Evolutionary conservation across 805 yeast species (phyloP).

Genomic region (Monosporozyma unispora): DNA sequence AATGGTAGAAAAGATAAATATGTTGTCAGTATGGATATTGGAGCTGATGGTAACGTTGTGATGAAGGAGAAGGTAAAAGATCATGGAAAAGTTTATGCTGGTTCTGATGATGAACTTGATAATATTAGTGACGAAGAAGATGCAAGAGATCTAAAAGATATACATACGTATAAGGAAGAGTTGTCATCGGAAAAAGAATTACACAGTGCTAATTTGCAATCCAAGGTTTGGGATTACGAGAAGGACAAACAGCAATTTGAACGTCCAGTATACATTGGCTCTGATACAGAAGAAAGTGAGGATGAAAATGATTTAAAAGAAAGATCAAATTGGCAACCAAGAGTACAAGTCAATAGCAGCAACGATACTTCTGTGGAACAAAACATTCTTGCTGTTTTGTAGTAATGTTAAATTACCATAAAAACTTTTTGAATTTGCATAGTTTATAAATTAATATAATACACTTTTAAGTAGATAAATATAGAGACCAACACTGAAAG

Average conservation of each 20-base stretch:
- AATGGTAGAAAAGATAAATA: conserved; percentile 61
- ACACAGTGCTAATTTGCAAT: conserved; percentile 21
- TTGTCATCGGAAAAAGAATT: conserved; percentile 12
- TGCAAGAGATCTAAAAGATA: conserved; percentile 22
- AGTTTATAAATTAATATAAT: background rate
- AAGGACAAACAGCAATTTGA: conserved; percentile 47
- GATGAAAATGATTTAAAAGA: background rate
- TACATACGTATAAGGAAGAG: conserved; percentile 21
- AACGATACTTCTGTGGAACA: conserved; percentile 22
- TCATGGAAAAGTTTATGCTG: conserved; percentile 17
- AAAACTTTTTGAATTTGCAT: background rate
- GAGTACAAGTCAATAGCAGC: conserved; percentile 20
- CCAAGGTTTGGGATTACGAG: conserved; percentile 52
- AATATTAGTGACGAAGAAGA: conserved; percentile 34
- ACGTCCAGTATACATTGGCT: conserved; percentile 38
- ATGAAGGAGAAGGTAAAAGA: conserved; percentile 41
- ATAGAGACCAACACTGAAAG: background rate
- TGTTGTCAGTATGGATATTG: conserved; percentile 68
- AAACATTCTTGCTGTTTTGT: conserved; percentile 24
- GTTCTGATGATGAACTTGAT: conserved; percentile 25
- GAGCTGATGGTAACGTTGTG: conserved; percentile 66
- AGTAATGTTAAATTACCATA: background rate
- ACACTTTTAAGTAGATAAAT: background rate
- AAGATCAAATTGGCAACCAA: conserved; percentile 8
- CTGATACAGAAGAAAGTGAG: background rate